Conservation (phyloP, 164 flowering plant species). For the Tetracentron sinense region DNA sequence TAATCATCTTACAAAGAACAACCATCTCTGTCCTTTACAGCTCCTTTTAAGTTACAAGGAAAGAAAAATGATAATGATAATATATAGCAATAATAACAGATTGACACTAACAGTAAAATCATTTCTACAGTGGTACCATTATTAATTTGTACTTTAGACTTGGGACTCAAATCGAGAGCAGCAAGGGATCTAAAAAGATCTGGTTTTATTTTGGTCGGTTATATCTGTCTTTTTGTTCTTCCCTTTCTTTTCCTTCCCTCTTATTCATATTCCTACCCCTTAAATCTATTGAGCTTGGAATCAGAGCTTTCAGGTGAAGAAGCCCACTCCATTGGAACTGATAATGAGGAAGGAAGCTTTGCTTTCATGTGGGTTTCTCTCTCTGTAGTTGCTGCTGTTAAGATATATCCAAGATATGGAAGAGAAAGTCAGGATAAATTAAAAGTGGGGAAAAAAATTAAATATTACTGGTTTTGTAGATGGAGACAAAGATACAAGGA, state of each 20-base stretch:
- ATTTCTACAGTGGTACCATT: too few species aligned
- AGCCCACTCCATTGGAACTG: slow-evolving; percentile 11
- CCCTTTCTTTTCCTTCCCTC: slow-evolving; percentile 27
- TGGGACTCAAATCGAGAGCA: slow-evolving; percentile 10
- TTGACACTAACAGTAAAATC: too few species aligned
- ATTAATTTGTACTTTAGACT: neutral
- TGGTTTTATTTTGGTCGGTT: slow-evolving; percentile 31
- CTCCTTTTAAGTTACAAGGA: too few species aligned
- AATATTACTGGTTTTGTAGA: neutral
- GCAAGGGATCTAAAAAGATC: slow-evolving; percentile 33
- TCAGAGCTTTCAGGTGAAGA: slow-evolving; percentile 6
- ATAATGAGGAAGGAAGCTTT: slow-evolving; percentile 3
- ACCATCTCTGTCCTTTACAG: too few species aligned
- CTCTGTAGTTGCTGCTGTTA: slow-evolving; percentile 10
- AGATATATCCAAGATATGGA: neutral
- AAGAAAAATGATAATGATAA: too few species aligned
- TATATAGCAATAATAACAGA: too few species aligned
- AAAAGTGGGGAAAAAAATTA: neutral
- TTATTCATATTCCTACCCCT: slow-evolving; percentile 1
- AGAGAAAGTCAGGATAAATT: slow-evolving; percentile 1
- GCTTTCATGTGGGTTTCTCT: slow-evolving; percentile 1
- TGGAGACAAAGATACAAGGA: slow-evolving; percentile 21
- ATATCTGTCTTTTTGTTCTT: slow-evolving; percentile 8
- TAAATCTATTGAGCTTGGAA: slow-evolving; percentile 1
- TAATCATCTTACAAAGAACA: too few species aligned